Base-by-base conservation (phyloP, 1,284 basidiomycete species). In the Ceratobasidium sp. region DNA sequence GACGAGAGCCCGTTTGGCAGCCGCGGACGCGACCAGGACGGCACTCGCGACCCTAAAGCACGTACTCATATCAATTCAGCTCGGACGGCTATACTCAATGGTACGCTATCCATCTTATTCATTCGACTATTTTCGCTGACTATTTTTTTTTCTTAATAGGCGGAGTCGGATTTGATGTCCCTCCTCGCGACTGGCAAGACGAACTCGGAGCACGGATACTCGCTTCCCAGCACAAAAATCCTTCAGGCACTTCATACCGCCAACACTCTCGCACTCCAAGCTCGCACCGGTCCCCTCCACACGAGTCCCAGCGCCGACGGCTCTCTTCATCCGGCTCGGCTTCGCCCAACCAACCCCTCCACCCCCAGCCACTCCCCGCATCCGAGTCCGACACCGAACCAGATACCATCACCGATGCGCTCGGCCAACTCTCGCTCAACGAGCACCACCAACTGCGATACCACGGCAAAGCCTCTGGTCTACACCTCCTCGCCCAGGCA, bases 401-500 rank as follows among this genome's bases (percentile, higher is more conserved):
- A 64, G 82, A 81, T 70, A 89, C 90, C 75, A 85, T 96, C 15
- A 88, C 89, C 23, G 90, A 92, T 80, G 94, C 94, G 49, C 88
- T 95, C 5, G 95, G 95, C 3, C 94, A 96, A 84, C 86, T 96
- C 79, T 94, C 93, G 80, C 83, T 96, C 81, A 95, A 96, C 82
- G 95, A 96, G 86, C 93, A 96, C 77, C 89, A 90, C 89, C 91
- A 96, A 83, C 91, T 96, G 20, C 87, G 93, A 39, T 94, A 91
- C 84, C 93, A 95, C 82, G 93, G 93, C 49, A 93, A 94, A 83
- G 92, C 90, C 6, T 94, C 93, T 77, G 95, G 95, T 0, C 84
- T 96, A 79, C 91, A 96, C 84, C 86, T 96, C 73, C 86, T 96
- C 69, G 91, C 79, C 42, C 72, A 75, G 49, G 72, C 72, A 55